phyloP scores from a whole-genome alignment of 352 stramenopile species.

The Phytophthora lateralis region DNA sequence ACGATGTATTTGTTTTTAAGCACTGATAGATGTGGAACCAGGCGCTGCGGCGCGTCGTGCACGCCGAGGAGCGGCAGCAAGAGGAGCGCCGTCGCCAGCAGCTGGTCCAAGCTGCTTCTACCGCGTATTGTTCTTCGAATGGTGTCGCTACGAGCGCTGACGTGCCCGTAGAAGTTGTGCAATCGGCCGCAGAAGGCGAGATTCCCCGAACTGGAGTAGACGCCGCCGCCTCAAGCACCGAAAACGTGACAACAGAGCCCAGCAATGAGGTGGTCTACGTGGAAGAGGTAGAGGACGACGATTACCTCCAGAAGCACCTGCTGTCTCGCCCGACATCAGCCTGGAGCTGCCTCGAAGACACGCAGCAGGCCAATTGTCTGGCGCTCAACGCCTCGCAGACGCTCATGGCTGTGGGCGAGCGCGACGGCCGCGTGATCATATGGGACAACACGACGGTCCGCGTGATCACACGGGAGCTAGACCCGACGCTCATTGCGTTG shows the following conservation, averaged over 20 bases:
- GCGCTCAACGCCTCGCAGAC: constrained; percentile 66
- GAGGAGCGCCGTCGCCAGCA: constrained; percentile 35
- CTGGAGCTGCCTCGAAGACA: constrained; percentile 76
- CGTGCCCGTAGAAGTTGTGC: constrained; percentile 3
- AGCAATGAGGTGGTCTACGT: constrained; percentile 8
- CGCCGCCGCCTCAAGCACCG: background rate
- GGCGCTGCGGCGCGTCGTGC: constrained; percentile 33
- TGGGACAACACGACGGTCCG: constrained; percentile 86
- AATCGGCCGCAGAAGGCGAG: constrained; percentile 6
- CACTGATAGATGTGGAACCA: constrained; percentile 38
- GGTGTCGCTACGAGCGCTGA: background rate
- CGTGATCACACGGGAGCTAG: constrained; percentile 79
- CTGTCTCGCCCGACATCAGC: constrained; percentile 50
- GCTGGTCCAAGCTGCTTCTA: constrained; percentile 18
- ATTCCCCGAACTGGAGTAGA: background rate
- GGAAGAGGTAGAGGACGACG: constrained; percentile 46
- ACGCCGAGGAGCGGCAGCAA: constrained; percentile 35
- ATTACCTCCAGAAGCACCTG: constrained; percentile 66
- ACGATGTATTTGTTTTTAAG: no score
- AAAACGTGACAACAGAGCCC: background rate
- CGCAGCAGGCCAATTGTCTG: constrained; percentile 76
- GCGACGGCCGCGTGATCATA: constrained; percentile 78
- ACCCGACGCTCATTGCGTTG: constrained; percentile 67
- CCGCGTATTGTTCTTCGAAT: constrained; percentile 13
- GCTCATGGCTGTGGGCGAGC: constrained; percentile 77